These are phyloP conservation scores for Nematocida sp. DNA, from an alignment of 371 early-diverging fungal genomes.

Conservation along the genomic window DNA sequence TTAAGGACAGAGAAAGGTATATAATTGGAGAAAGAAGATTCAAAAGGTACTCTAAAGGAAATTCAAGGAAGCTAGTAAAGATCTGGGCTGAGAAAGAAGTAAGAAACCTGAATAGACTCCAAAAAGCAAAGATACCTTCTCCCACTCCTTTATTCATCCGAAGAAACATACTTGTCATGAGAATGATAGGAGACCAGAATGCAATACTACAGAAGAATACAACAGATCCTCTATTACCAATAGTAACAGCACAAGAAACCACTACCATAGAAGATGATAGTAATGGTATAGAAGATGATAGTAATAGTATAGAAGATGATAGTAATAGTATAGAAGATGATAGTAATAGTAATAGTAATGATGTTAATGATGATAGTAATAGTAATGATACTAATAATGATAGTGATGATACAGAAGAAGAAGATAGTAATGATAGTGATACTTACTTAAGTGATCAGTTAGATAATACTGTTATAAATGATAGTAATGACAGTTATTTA, in stretches of 20 bases:
- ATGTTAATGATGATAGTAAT: neutral
- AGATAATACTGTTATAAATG: neutral
- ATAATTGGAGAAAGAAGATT: constrained; percentile 92
- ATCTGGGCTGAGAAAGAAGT: constrained; percentile 99
- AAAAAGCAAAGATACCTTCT: constrained; percentile 79
- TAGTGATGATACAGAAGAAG: neutral
- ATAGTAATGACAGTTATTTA: neutral
- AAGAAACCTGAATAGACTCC: constrained; percentile 85
- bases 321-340: no score
- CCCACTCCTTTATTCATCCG: constrained; percentile 84
- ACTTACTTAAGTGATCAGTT: neutral
- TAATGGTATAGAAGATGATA: no score
- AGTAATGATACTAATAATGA: neutral
- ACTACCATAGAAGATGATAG: no score
- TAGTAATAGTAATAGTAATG: neutral
- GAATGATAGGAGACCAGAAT: constrained; percentile 78
- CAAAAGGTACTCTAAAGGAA: constrained; percentile 82
- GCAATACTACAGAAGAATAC: constrained; percentile 54
- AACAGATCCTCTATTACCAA: neutral
- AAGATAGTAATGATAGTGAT: constrained; percentile 4
- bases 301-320: no score
- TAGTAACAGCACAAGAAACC: neutral
- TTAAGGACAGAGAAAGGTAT: constrained; percentile 95
- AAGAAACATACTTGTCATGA: constrained; percentile 91
- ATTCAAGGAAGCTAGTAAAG: constrained; percentile 96